Conservation (phyloP, 78 protist species). For the Dictyostelium firmibasis region DNA sequence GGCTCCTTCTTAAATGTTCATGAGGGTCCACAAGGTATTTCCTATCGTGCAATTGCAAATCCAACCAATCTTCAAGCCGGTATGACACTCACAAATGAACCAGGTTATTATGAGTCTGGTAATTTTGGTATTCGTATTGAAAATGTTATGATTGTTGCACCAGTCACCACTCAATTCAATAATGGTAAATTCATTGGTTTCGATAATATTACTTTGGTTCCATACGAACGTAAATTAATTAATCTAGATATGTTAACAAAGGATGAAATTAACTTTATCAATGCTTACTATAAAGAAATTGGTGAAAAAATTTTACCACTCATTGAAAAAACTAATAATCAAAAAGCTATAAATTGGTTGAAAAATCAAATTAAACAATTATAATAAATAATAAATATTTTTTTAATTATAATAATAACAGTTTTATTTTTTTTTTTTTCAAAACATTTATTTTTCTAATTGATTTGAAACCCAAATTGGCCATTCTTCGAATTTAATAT, state of each 20-base stretch:
- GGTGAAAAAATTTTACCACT: slow-evolving; percentile 16
- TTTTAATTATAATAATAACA: too few species aligned
- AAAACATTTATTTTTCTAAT: slow-evolving; percentile 18
- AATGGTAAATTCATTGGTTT: slow-evolving; percentile 80
- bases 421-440: too few species aligned
- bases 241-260: slow-evolving; percentile 66
- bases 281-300: slow-evolving; percentile 85
- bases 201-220: slow-evolving; percentile 85
- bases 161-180: background rate
- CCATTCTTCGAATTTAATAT: slow-evolving; percentile 38
- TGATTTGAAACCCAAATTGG: slow-evolving; percentile 56
- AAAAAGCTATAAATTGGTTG: slow-evolving; percentile 8
- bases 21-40: slow-evolving; percentile 91
- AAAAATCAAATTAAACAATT: slow-evolving; percentile 34
- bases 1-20: slow-evolving; percentile 96
- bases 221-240: slow-evolving; percentile 79
- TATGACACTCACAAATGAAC: slow-evolving; percentile 90
- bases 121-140: slow-evolving; percentile 97
- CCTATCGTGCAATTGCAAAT: background rate
- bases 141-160: slow-evolving; percentile 68
- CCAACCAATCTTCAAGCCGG: slow-evolving; percentile 51
- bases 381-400: background rate
- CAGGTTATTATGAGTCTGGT: slow-evolving; percentile 94
- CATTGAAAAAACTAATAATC: slow-evolving; percentile 4
- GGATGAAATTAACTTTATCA: slow-evolving; percentile 79